Base-by-base conservation (phyloP, 1,284 basidiomycete species). In the Apiotrichum domesticum region DNA sequence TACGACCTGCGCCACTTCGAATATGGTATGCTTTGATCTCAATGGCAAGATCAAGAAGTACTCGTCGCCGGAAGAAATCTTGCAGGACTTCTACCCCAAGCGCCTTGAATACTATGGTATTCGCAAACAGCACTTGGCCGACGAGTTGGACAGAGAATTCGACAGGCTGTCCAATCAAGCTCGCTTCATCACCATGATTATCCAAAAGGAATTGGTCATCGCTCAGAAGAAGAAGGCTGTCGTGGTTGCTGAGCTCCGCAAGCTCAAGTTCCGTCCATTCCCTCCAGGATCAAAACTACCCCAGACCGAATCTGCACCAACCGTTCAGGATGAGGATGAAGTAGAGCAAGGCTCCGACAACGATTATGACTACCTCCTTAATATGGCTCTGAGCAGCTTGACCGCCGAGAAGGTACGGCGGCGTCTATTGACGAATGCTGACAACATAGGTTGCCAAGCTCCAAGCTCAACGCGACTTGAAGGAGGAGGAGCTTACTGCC, bases 11-110 rank as follows among this genome's bases (percentile, higher is more conserved):
- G 87, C 82, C 71, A 97, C 92, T 8, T 83, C 83, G 72, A 99
- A 99, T 79, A 98, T 99, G 96, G 97, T 98, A 8, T 92, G 91
- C 75, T 99, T 99, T 76, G 94, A 98, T 75, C 84, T 90, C 63
- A 87, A 95, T 35, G 88, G 91, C 68, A 97, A 96, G 80, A 97
- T 99, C 79, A 92, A 87, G 79, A 96, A 87, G 78, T 98, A 98
- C 75, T 78, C 83, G 21, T 83, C 86, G 2, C 85, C 96, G 0
- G 95, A 98, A 71, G 88, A 94, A 69, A 92, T 99, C 58, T 76
- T 98, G 51, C 86, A 90, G 61, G 95, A 97, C 52, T 99, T 97
- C 74, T 99, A 90, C 75, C 87, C 90, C 45, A 80, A 87, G 62
- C 86, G 96, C 21, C 78, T 98, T 59, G 86, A 88, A 54, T 94